Evolutionary conservation across 352 stramenopile genomes (phyloP).

Genomic region (Thalassiosira ordinaria): DNA sequence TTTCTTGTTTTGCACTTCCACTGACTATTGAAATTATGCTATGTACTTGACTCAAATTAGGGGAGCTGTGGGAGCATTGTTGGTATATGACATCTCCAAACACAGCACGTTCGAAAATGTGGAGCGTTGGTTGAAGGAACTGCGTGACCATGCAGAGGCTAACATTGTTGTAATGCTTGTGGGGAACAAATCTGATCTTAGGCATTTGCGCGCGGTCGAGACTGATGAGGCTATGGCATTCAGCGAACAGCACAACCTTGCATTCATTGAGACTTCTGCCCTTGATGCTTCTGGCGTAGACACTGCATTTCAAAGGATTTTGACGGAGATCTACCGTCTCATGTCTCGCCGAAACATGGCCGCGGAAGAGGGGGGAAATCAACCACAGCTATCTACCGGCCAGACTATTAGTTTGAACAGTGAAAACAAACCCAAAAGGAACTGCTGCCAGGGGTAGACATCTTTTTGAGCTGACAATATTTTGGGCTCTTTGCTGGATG

Average conservation of each 20-base stretch:
- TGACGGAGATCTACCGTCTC: slow-evolving; percentile 91
- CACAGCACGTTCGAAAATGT: slow-evolving; percentile 96
- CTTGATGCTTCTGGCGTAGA: slow-evolving; percentile 97
- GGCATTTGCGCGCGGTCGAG: slow-evolving; percentile 60
- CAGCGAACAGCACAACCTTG: slow-evolving; percentile 98
- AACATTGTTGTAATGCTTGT: slow-evolving; percentile 67
- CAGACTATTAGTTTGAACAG: slow-evolving; percentile 77
- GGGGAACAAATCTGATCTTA: slow-evolving; percentile 95
- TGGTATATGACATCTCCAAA: slow-evolving; percentile 91
- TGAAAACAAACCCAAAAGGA: slow-evolving; percentile 42
- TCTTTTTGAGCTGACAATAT: background rate
- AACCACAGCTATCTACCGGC: slow-evolving; percentile 69
- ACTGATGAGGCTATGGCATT: slow-evolving; percentile 92
- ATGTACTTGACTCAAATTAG: too few relatives aligned
- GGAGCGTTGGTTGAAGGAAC: slow-evolving; percentile 96
- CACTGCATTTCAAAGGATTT: slow-evolving; percentile 98
- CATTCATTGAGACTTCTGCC: slow-evolving; percentile 99
- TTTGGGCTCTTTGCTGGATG: background rate
- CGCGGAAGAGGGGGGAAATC: slow-evolving; percentile 66
- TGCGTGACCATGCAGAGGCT: slow-evolving; percentile 90
- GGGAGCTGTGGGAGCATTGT: slow-evolving; percentile 97
- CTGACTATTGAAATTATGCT: too few relatives aligned
- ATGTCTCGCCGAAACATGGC: slow-evolving; percentile 83
- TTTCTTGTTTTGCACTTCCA: too few relatives aligned
- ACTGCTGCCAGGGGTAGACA: slow-evolving; percentile 50